phyloP scores from a whole-genome alignment of 345 rosid species.

The Ceriops zippeliana region DNA sequence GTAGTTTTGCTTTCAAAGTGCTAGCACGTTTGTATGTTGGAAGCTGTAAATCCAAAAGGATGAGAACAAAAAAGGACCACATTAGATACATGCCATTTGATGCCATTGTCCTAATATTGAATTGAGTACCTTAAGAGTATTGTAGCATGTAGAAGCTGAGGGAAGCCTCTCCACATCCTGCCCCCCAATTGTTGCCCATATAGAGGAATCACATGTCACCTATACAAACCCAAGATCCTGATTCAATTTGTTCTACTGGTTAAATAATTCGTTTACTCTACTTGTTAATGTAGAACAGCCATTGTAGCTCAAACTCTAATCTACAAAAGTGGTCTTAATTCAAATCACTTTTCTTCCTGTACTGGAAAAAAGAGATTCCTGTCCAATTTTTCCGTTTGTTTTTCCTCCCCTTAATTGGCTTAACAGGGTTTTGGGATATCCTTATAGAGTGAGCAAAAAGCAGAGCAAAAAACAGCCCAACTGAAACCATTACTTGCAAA shows the following conservation, averaged over 20 bases:
- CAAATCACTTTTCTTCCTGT: too few species aligned
- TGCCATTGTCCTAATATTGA: neutral
- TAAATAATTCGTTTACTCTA: neutral
- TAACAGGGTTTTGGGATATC: too few species aligned
- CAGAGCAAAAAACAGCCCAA: too few species aligned
- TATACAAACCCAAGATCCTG: constrained; percentile 28
- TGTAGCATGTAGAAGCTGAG: constrained; percentile 98
- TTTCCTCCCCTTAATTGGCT: too few species aligned
- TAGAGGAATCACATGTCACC: constrained; percentile 85
- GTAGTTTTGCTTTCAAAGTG: constrained; percentile 87
- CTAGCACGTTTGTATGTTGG: constrained; percentile 86
- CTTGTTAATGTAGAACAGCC: too few species aligned
- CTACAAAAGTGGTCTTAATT: too few species aligned
- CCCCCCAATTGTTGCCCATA: constrained; percentile 93
- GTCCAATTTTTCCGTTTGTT: too few species aligned
- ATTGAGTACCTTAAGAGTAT: constrained; percentile 78
- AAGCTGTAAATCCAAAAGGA: constrained; percentile 58
- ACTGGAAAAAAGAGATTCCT: too few species aligned
- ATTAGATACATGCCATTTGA: constrained; percentile 2
- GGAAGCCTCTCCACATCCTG: constrained; percentile 98
- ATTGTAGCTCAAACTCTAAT: too few species aligned
- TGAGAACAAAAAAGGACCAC: neutral
- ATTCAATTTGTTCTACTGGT: constrained; percentile 5
- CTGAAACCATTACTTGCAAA: too few species aligned
- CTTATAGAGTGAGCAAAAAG: too few species aligned